Conservation (phyloP, 1,284 basidiomycete species). For the Heterobasidion annosum region DNA sequence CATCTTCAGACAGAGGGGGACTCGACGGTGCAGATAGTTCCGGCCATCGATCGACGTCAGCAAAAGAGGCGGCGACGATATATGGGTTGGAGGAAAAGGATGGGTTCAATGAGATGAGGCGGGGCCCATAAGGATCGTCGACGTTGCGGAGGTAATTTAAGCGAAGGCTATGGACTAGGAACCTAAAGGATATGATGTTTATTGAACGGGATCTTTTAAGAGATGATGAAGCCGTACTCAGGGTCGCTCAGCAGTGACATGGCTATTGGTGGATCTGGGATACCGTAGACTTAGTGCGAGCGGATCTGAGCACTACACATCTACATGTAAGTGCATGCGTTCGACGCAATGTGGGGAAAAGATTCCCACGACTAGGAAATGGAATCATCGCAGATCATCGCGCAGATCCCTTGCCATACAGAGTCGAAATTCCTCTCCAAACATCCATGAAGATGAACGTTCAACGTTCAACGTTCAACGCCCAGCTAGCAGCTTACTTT, state of each 20-base stretch:
- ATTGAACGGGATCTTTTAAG: not conserved
- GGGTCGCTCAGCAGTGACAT: constrained; percentile 65
- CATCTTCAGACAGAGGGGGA: constrained; percentile 63
- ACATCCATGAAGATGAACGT: too few relatives aligned
- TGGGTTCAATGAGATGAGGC: constrained; percentile 72
- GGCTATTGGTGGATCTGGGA: not conserved
- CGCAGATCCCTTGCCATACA: too few relatives aligned
- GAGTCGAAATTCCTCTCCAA: too few relatives aligned
- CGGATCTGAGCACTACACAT: too few relatives aligned
- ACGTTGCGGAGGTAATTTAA: constrained; percentile 83
- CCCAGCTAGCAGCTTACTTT: too few relatives aligned
- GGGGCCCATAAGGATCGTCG: constrained; percentile 75
- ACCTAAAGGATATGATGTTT: constrained; percentile 36
- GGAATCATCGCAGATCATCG: too few relatives aligned
- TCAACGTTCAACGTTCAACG: too few relatives aligned
- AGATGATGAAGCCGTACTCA: constrained; percentile 26
- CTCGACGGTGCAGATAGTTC: constrained; percentile 65
- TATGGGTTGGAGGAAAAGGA: constrained; percentile 74
- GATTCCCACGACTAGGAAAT: too few relatives aligned
- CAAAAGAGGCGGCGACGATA: constrained; percentile 67
- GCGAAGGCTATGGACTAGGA: constrained; percentile 78
- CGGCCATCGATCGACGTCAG: constrained; percentile 76
- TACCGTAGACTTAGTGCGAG: too few relatives aligned
- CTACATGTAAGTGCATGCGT: too few relatives aligned
- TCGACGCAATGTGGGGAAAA: too few relatives aligned